A percentile compares a stretch with the other conserved stretches of the same genome.
Evolutionary conservation across 2,329 filamentous ascomycete species (phyloP).

Genomic region (Helotiales sp.): DNA sequence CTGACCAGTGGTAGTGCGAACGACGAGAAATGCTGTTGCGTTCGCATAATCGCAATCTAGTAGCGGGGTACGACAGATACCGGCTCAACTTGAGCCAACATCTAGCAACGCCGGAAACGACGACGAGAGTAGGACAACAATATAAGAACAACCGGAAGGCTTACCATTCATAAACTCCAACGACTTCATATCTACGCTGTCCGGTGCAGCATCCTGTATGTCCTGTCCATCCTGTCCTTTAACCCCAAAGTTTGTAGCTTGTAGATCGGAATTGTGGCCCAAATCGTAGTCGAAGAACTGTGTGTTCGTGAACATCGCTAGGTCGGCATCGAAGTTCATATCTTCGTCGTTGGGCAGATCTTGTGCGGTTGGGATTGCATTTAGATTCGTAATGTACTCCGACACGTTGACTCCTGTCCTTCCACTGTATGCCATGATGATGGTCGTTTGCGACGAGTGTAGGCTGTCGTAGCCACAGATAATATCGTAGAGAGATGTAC

Average conservation of each 20-base stretch:
- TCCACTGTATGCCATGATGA: conserved; percentile 64
- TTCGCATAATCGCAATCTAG: not conserved
- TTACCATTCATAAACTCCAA: conserved; percentile 19
- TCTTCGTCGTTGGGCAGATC: conserved; percentile 55
- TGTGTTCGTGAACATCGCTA: conserved; percentile 79
- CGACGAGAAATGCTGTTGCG: not conserved
- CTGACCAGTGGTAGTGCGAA: not conserved
- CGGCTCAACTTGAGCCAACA: not conserved
- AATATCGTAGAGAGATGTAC: not conserved
- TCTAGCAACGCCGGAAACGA: not conserved
- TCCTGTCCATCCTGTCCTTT: conserved; percentile 14
- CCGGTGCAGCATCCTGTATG: conserved; percentile 4
- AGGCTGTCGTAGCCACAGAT: not conserved
- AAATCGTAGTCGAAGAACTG: conserved; percentile 80
- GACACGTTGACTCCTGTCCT: conserved; percentile 85
- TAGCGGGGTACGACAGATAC: not conserved
- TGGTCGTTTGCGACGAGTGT: not conserved
- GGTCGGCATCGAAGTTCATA: conserved; percentile 67
- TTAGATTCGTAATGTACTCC: conserved; percentile 84
- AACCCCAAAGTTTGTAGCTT: conserved; percentile 31
- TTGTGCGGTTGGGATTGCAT: conserved; percentile 65
- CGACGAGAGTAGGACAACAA: not conserved
- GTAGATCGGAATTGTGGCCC: conserved; percentile 58
- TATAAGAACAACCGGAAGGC: conserved; percentile 1
- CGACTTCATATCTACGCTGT: conserved; percentile 20